Evolutionary conservation across 345 rosid genomes (phyloP), one percentile per base, ranked within the genome.

Genomic region (Lepidium didymum): DNA sequence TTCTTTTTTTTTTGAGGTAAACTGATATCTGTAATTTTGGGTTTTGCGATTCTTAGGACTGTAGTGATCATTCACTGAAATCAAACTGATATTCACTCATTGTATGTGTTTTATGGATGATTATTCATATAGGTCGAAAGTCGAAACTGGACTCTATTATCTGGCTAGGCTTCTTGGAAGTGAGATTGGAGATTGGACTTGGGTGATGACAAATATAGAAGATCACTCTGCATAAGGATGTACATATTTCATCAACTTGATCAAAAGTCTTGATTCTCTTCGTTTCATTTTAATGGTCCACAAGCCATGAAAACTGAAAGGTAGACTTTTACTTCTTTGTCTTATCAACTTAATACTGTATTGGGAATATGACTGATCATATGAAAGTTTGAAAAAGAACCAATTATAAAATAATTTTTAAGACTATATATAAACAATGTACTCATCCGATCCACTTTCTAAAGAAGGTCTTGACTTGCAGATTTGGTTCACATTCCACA

Each of bases 371-470:
- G 54, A 40, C 33, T 13, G n/a, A n/a, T n/a, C 12, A 6, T 27
- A 29, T 70, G 36, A 4, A 70, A 41, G 16, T 40, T 44, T 62
- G 47, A 0, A 36, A 11, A 57, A 15, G 55, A 57, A 50, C 12
- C 46, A 3, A 51, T 57, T 37, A 65, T 65, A 46, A 33, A 33
- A 43, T 35, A 43, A 52, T 59, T 12, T 12, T 25, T 3, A 10
- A 66, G 56, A 45, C 34, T 59, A 56, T 66, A 50, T 59, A 56
- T 66, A 50, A 58, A 66, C 64, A 65, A 59, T 58, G 67, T 35
- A 42, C 67, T 65, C 67, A 73, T 73, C 77, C 55, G 56, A 27
- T 67, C 77, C 72, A 73, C 73, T 59, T 23, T 15, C 71, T 64
- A 19, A 42, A 16, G 14, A 56, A 55, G 54, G 58, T 58, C 10